These are phyloP conservation scores for Coriaria nepalensis DNA, from an alignment of 306 rosid genomes.

Conservation along the genomic window DNA sequence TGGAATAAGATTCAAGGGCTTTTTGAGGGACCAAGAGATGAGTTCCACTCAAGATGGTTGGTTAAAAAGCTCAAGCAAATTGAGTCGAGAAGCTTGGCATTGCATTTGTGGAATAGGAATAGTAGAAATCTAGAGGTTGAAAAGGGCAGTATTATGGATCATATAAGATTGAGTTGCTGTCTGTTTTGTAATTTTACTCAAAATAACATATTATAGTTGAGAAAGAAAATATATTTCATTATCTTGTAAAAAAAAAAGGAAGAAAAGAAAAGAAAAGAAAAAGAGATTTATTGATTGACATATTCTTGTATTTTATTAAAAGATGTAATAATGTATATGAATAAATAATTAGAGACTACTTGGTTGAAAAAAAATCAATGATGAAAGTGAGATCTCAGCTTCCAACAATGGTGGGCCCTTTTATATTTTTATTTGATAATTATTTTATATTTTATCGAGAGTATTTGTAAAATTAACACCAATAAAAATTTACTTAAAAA, in stretches of 20 bases:
- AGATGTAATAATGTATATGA: conserved; percentile 4
- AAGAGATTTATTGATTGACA: no score
- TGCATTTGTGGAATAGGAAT: conserved; percentile 80
- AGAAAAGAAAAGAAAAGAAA: no score
- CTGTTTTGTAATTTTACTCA: conserved; percentile 44
- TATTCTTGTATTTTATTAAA: no score
- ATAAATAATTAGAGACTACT: neutral
- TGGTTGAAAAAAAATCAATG: neutral
- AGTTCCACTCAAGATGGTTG: conserved; percentile 45
- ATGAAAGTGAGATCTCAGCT: conserved; percentile 5
- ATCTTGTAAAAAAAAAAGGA: no score
- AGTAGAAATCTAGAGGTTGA: conserved; percentile 44
- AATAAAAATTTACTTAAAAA: no score
- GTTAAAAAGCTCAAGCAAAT: conserved; percentile 36
- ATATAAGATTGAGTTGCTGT: conserved; percentile 30
- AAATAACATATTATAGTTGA: no score
- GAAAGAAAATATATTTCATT: no score
- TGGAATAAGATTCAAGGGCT: conserved; percentile 51
- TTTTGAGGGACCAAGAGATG: conserved; percentile 43
- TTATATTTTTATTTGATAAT: neutral
- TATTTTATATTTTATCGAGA: no score
- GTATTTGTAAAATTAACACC: no score
- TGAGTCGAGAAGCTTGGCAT: conserved; percentile 35
- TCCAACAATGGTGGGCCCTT: neutral
- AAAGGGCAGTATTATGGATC: conserved; percentile 64